phyloP scores from a whole-genome alignment of 1,284 basidiomycete genomes.

The Phellinidium pouzarii region DNA sequence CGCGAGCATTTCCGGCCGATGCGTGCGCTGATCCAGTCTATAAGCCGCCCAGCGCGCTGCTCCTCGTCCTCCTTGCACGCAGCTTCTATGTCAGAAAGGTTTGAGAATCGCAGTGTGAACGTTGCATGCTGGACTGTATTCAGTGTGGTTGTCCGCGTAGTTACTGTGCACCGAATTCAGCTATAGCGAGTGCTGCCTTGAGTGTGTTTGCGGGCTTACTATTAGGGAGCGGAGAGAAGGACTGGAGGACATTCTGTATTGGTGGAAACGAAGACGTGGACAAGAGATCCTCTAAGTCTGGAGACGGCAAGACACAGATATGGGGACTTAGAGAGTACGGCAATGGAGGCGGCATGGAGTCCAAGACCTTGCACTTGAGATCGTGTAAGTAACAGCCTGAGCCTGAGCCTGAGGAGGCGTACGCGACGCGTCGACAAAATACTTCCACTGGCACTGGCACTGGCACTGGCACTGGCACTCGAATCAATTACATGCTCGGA shows the following conservation, averaged over 20 bases:
- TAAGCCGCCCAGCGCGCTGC: conserved; percentile 60
- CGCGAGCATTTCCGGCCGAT: conserved; percentile 50
- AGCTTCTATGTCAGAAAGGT: conserved; percentile 58
- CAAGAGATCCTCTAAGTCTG: conserved; percentile 59
- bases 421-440: no score
- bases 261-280: conserved; percentile 52
- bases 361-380: no score
- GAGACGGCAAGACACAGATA: conserved; percentile 62
- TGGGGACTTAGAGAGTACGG: conserved; percentile 74
- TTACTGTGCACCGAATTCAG: conserved; percentile 40
- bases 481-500: no score
- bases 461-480: no score
- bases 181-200: not conserved
- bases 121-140: conserved; percentile 61
- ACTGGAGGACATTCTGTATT: conserved; percentile 65
- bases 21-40: conserved; percentile 76
- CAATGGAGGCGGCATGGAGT: conserved; percentile 40
- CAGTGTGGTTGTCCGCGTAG: conserved; percentile 66
- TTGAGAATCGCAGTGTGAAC: conserved; percentile 70
- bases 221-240: conserved; percentile 77
- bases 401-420: no score
- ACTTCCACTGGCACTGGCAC: no score
- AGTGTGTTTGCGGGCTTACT: conserved; percentile 35
- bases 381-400: no score
- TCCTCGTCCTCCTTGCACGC: conserved; percentile 72